Conservation (phyloP, 176 grass and related monocot species). For the Oryza meyeriana region DNA sequence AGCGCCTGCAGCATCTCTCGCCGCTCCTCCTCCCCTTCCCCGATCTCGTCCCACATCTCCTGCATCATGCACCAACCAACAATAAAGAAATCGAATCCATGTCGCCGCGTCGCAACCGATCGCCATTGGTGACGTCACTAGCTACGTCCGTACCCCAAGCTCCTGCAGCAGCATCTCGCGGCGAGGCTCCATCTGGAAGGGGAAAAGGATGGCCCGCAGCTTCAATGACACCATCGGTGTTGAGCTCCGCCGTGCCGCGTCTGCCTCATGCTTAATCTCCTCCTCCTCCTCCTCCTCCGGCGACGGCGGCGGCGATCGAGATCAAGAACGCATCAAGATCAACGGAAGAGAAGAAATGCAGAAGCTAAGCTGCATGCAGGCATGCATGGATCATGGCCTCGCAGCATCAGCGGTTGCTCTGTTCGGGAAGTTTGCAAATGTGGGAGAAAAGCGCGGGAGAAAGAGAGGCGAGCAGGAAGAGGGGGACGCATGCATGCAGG, state of each 20-base stretch:
- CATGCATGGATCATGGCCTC: background rate
- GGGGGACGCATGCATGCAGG: background rate
- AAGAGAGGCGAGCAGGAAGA: background rate
- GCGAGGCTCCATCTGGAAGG: constrained; percentile 37
- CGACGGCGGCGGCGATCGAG: background rate
- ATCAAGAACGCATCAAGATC: constrained; percentile 4
- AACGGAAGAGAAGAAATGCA: background rate
- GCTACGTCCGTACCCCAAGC: constrained; percentile 13
- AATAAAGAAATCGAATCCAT: background rate
- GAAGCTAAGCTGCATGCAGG: background rate
- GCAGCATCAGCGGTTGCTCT: background rate
- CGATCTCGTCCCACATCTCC: constrained; percentile 86
- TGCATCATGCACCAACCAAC: constrained; percentile 21
- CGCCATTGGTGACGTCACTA: background rate
- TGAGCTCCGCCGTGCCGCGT: background rate
- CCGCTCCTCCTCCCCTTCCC: constrained; percentile 58
- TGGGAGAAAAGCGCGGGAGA: background rate
- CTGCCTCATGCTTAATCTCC: background rate
- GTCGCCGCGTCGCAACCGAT: background rate
- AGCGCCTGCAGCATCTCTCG: constrained; percentile 46
- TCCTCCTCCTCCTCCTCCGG: background rate
- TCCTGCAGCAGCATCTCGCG: constrained; percentile 42
- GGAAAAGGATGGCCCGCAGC: constrained; percentile 30
- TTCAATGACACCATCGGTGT: constrained; percentile 35
- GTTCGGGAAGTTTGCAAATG: background rate